Evolutionary conservation across 257 asterid genomes (phyloP), one percentile per base, ranked within the genome.

Genomic region (Plantago major): DNA sequence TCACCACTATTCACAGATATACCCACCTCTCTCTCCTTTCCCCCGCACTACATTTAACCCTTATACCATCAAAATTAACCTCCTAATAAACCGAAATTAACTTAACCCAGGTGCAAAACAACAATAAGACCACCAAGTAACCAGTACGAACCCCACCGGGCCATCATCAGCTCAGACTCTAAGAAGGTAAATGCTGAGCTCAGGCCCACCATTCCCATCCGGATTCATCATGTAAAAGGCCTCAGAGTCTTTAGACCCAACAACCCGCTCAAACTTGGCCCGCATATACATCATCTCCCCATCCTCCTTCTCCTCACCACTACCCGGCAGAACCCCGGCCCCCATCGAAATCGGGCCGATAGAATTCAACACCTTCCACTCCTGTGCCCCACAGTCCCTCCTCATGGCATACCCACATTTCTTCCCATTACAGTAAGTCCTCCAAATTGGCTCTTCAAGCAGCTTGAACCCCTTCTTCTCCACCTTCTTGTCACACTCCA

Each of bases 211-310:
- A 72, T 80, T 78, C 2, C 96, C 83, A 72, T 92, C 99, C 4
- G 99, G 99, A 63, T 83, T 92, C 89, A 89, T 92, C 97, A 92
- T 92, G 77, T 92, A 92, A 62, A 89, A 92, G 9, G 97, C 96
- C 60, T 92, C 97, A 1, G 97, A 92, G 69, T 92, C 99, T 72
- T 85, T 92, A 37, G 94, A 78, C 19, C 99, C 97, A 5, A 82
- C 94, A 44, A 92, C 99, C 61, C 97, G 78, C 71, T 92, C 99
- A 73, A 92, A 92, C 80, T 69, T 83, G 3, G 99, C 99, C 63
- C 97, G 68, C 96, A 92, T 92, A 8, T 92, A 92, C 99, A 89
- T 92, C 46, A 89, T 60, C 68, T 86, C 97, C 14, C 74, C 92
- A 0, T 55, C 30, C 5, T 73, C 85, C 6, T 60, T 68, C 15